Evolutionary conservation across 2,329 filamentous ascomycete genomes (phyloP).

Genomic region (Xylariaceae sp.): DNA sequence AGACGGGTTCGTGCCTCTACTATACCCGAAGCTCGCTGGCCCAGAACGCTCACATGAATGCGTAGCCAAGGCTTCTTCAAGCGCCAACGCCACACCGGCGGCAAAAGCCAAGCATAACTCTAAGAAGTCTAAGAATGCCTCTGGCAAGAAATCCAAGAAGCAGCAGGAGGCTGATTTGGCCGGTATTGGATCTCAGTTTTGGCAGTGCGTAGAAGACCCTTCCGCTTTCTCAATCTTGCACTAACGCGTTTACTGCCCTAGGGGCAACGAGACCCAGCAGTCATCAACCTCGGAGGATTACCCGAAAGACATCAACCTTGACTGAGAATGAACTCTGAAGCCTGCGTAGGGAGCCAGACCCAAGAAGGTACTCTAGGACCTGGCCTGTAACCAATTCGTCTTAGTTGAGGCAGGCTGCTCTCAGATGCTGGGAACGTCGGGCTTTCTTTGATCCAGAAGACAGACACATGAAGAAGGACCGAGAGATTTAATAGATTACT

Average conservation of each 20-base stretch:
- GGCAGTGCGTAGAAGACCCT: background rate
- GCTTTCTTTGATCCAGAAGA: no score
- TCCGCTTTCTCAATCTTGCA: background rate
- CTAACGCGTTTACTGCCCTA: background rate
- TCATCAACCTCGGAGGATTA: background rate
- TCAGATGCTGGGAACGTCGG: no score
- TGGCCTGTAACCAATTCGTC: no score
- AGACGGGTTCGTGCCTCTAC: background rate
- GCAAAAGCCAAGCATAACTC: constrained; percentile 3
- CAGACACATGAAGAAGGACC: no score
- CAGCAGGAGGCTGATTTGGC: constrained; percentile 14
- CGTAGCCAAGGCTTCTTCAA: background rate
- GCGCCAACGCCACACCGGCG: background rate
- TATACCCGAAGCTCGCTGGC: background rate
- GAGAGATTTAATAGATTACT: no score
- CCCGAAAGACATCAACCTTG: background rate
- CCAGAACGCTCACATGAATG: background rate
- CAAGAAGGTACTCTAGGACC: no score
- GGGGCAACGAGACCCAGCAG: background rate
- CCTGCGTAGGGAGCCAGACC: no score
- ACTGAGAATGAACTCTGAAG: no score
- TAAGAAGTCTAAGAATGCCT: background rate
- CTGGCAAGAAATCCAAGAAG: constrained; percentile 2
- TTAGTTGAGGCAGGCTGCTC: no score
- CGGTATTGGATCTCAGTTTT: constrained; percentile 14